Conservation (phyloP, 176 grass and related monocot genomes). For the Triticum aestivum region DNA sequence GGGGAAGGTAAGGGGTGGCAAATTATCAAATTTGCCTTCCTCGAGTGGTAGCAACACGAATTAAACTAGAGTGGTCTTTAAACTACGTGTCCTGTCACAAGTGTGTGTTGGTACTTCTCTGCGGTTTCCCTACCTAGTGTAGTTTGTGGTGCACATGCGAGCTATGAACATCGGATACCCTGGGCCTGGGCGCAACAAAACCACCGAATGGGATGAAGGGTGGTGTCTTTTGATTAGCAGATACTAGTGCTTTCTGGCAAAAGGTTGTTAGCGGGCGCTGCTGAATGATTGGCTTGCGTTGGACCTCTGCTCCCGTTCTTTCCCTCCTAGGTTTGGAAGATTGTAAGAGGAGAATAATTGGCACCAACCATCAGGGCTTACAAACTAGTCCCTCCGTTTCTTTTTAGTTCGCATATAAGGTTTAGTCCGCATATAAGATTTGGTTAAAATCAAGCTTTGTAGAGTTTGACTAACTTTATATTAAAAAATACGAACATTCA, state of each 20-base stretch:
- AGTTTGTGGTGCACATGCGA: constrained; percentile 38
- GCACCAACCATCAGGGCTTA: background rate
- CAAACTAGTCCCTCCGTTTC: no score
- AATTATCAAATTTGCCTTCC: no score
- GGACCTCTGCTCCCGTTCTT: background rate
- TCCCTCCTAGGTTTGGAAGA: background rate
- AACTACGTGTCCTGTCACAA: background rate
- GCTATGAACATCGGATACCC: constrained; percentile 13
- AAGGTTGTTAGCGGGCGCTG: background rate
- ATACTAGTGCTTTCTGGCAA: constrained; percentile 1
- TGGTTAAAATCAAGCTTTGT: no score
- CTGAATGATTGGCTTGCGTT: background rate
- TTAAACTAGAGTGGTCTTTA: background rate
- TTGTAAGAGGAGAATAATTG: background rate
- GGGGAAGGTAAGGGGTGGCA: no score
- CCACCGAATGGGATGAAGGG: background rate
- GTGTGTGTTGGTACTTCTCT: no score
- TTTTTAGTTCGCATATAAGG: no score
- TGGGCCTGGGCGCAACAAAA: background rate
- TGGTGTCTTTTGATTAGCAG: constrained; percentile 10
- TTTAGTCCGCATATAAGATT: no score
- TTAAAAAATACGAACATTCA: no score
- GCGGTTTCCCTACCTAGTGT: no score
- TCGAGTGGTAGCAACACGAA: background rate
- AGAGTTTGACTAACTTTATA: no score